phyloP scores from a whole-genome alignment of 2,329 filamentous ascomycete species.

The Rugonectria rugulosa region DNA sequence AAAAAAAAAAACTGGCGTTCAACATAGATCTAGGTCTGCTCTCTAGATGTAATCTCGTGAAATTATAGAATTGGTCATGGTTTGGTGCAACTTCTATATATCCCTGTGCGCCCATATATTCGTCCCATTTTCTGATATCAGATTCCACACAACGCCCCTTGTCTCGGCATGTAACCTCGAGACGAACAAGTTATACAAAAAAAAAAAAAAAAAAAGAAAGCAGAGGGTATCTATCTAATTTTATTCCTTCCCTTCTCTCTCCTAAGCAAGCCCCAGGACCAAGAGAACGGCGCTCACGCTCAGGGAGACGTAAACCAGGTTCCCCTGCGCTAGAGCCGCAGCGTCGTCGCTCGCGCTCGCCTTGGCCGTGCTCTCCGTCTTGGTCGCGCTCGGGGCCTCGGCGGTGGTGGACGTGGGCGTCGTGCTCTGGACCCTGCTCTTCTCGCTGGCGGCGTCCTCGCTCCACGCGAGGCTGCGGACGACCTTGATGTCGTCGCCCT shows the following conservation, averaged over 20 bases:
- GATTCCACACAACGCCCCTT: conserved; percentile 23
- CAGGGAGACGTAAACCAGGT: conserved; percentile 31
- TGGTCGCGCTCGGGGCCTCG: conserved; percentile 15
- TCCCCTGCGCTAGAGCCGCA: conserved; percentile 22
- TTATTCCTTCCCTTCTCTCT: not conserved
- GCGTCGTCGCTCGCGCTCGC: conserved; percentile 31
- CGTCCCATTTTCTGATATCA: conserved; percentile 6
- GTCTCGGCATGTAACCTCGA: conserved; percentile 27
- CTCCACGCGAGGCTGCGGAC: conserved; percentile 44
- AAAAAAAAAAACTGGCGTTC: conserved; percentile 34
- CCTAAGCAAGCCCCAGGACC: conserved; percentile 27
- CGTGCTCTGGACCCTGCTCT: conserved; percentile 26
- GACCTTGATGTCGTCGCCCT: conserved; percentile 55
- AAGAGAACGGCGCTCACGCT: conserved; percentile 31
- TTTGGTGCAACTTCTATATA: conserved; percentile 26
- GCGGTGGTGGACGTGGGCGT: conserved; percentile 1
- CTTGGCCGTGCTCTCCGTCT: conserved; percentile 22
- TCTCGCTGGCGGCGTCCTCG: conserved; percentile 4
- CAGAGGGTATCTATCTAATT: conserved; percentile 5
- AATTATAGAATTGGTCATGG: conserved; percentile 34
- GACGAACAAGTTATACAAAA: conserved; percentile 17
- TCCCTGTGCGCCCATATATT: conserved; percentile 15
- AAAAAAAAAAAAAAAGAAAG: no score
- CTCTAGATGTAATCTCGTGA: conserved; percentile 37
- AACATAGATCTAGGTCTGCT: conserved; percentile 29